Base-by-base conservation (phyloP, 305 asterid genomes). In the Fraxinus platypoda region DNA sequence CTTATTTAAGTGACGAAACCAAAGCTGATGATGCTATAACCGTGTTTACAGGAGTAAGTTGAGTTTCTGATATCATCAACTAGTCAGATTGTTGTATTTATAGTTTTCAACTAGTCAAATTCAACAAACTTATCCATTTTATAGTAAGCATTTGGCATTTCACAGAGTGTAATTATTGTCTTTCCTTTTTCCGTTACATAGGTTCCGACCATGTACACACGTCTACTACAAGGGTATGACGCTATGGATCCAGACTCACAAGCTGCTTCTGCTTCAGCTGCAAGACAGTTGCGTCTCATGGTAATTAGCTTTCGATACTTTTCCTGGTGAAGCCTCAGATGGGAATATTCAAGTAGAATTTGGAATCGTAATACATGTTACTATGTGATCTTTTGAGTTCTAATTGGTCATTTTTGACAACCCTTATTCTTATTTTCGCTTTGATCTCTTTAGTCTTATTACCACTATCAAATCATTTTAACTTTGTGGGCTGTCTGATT, bases 121-220 rank as follows among this genome's bases (percentile, higher is more conserved):
- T 62, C 74, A 78, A 84, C 31, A n/a, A 37, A 23, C 72, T 25
- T 64, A 73, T 62, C 31, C 57, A 26, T 21, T 78, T 68, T 81
- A 11, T 31, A 57, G 74, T 26, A 26, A 62, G 52, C 72, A 78
- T 52, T 57, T 62, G 26, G 21, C 0, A 78, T 38, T 13, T n/a
- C 46, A 4, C 35, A 57, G 7, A 11, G 52, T 77, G 21, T 81
- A 8, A 15, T 62, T 15, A 21, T 37, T 8, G 28, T 64, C 31
- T 74, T 31, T 77, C 38, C 25, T 73, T 80, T 75, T 15, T 80
- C 23, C 43, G 52, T 79, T 43, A 21, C 80, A 49, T 79, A 95
- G 99, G 99, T 95, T 80, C 99, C 99, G 28, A 95, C 99, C 80
- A 91, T 95, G 87, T 95, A 95, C 86, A 90, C 99, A 21, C 95